Percentiles rank a stretch among this genome's conserved stretches.
These are phyloP conservation scores for Talaromyces piceae DNA, from an alignment of 2,329 filamentous ascomycete genomes.

Conservation along the genomic window DNA sequence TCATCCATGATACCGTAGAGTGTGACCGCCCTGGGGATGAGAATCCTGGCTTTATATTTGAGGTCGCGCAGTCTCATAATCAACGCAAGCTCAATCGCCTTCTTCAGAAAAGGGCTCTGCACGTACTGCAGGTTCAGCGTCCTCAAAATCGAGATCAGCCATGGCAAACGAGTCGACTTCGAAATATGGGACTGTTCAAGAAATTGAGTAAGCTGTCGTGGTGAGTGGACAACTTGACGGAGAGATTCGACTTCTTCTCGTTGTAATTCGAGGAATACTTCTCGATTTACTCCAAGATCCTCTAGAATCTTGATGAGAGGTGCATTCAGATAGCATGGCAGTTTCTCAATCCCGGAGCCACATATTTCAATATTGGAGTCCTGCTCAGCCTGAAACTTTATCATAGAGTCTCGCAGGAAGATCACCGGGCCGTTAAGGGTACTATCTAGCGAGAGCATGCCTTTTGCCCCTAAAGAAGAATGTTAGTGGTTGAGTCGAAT, in stretches of 20 bases:
- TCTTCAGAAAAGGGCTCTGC: conserved; percentile 61
- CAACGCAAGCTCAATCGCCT: conserved; percentile 61
- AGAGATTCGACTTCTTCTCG: conserved; percentile 54
- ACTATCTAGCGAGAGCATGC: conserved; percentile 66
- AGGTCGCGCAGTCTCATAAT: conserved; percentile 64
- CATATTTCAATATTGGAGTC: conserved; percentile 21
- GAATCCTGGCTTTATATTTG: conserved; percentile 73
- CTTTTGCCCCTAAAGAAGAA: conserved; percentile 50
- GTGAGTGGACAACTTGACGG: conserved; percentile 50
- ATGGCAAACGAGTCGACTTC: conserved; percentile 51
- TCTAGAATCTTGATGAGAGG: conserved; percentile 82
- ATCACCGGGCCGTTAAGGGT: conserved; percentile 52
- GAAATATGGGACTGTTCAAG: conserved; percentile 57
- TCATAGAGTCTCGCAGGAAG: conserved; percentile 65
- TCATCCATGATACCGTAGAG: conserved; percentile 82
- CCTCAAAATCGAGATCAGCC: conserved; percentile 52
- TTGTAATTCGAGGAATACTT: conserved; percentile 60
- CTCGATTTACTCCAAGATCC: conserved; percentile 56
- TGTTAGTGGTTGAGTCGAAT: neutral
- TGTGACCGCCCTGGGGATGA: conserved; percentile 61
- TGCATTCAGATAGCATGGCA: conserved; percentile 66
- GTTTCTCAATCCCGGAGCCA: conserved; percentile 58
- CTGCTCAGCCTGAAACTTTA: conserved; percentile 53
- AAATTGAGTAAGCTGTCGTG: conserved; percentile 57
- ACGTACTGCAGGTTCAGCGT: conserved; percentile 57